phyloP scores from a whole-genome alignment of 2,329 filamentous ascomycete genomes.

The Diplocarpon mali region DNA sequence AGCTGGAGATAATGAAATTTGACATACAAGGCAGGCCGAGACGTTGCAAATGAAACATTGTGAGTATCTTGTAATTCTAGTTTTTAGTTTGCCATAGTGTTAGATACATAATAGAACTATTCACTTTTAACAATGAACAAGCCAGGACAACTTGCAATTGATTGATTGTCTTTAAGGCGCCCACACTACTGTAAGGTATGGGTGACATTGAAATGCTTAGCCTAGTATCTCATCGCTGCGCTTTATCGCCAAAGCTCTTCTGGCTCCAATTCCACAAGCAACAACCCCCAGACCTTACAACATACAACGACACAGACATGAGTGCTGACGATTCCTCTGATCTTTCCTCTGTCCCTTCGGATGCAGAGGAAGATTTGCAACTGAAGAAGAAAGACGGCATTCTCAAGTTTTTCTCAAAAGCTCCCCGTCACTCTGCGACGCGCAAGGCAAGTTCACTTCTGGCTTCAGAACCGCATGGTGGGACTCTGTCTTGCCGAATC shows the following conservation, averaged over 20 bases:
- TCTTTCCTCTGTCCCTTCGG: constrained; percentile 46
- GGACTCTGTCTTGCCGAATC: neutral
- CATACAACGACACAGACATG: constrained; percentile 15
- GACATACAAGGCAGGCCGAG: too few relatives aligned
- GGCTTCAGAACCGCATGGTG: neutral
- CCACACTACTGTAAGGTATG: neutral
- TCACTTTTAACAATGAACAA: neutral
- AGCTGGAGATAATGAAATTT: too few relatives aligned
- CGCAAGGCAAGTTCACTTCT: constrained; percentile 20
- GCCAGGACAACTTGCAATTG: neutral
- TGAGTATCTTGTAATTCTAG: too few relatives aligned
- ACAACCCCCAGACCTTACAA: constrained; percentile 3
- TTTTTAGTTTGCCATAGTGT: too few relatives aligned
- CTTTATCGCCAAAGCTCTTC: constrained; percentile 19
- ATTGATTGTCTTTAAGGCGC: neutral
- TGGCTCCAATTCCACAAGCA: constrained; percentile 12
- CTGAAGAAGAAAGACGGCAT: constrained; percentile 45
- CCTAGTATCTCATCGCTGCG: constrained; percentile 7
- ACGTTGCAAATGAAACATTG: too few relatives aligned
- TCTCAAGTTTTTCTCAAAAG: constrained; percentile 56
- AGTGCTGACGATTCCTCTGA: constrained; percentile 49
- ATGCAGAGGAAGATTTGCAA: constrained; percentile 41
- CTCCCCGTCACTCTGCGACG: constrained; percentile 30
- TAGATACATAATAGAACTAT: too few relatives aligned
- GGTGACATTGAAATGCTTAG: constrained; percentile 2